Evolutionary conservation across 768 basidiomycete species (phyloP), one percentile per base, ranked within the genome.

Genomic region (Piloderma croceum): DNA sequence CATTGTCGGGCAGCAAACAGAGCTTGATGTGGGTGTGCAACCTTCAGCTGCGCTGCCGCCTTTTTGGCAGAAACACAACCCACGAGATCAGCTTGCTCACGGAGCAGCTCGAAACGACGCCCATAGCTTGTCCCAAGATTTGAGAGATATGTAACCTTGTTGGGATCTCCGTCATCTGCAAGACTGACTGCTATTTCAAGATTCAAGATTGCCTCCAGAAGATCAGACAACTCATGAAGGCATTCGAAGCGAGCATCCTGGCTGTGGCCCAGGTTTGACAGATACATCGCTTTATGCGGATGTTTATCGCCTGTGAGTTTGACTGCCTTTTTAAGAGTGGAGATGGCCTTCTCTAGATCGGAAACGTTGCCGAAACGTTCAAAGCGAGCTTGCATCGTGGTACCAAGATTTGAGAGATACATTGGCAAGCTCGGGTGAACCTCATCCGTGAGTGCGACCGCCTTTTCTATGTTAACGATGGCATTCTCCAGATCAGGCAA

Each of bases 201-300:
- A 20, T 23, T n/a, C 22, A 21, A 15, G 9, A 49, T 44, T 13
- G 48, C 34, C 24, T n/a, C 29, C 10, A 49, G 18, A 18, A 50
- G 11, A 29, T 50, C 47, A 19, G 7, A 15, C 3, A 48, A 15
- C 2, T 49, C 37, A n/a, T 43, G 38, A 27, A 41, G 23, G 9
- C 20, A 24, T 18, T 31, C 9, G 36, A 50, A 50, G 18, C 43
- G 48, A 3, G 6, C 17, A 4, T 17, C 9, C 7, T 34, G 29
- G 5, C 43, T 9, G 32, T 22, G 18, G 6, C 42, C 49, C 15
- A 48, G 47, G 25, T 37, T 48, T 19, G 9, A 15, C 7, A 50
- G 34, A 22, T 12, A 34, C 18, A 18, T 15, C 13, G 38, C 24
- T 31, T 50, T 45, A n/a, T 41, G 11, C 22, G 47, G 10, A 32